Conservation (phyloP, 1,284 basidiomycete genomes). For the Trichosporon sp. region DNA sequence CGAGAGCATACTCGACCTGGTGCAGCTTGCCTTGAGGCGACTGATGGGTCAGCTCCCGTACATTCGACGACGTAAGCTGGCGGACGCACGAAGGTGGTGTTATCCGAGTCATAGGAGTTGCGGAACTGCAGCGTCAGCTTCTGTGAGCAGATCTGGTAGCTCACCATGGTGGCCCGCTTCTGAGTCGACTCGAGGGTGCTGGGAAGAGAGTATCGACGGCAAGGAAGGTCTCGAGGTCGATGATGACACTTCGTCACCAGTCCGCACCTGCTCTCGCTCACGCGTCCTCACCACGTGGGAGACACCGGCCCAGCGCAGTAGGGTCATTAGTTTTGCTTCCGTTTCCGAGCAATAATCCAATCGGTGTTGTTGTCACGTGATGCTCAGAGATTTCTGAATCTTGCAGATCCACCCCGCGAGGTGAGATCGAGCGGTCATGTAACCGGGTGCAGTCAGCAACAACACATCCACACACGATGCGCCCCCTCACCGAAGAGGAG, state of each 20-base stretch:
- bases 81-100: constrained; percentile 54
- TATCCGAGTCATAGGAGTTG: constrained; percentile 21
- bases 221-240: not conserved
- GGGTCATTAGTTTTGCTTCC: constrained; percentile 10
- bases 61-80: not conserved
- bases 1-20: constrained; percentile 98
- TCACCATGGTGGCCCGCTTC: constrained; percentile 21
- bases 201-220: not conserved
- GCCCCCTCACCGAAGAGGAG: constrained; percentile 52
- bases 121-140: constrained; percentile 57
- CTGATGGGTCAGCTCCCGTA: constrained; percentile 19
- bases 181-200: not conserved
- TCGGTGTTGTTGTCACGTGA: constrained; percentile 16
- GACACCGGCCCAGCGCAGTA: not conserved
- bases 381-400: constrained; percentile 19
- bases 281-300: constrained; percentile 19
- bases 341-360: constrained; percentile 7
- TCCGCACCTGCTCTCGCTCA: not conserved
- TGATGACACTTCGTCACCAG: constrained; percentile 13
- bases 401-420: not conserved
- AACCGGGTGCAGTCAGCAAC: not conserved
- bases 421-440: not conserved
- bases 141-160: not conserved
- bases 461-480: constrained; percentile 31
- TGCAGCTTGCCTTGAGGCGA: constrained; percentile 51